Evolutionary conservation across 495 filamentous ascomycete genomes (phyloP), one percentile per base, ranked within the genome.

Genomic region (Penicillium samsonianum): DNA sequence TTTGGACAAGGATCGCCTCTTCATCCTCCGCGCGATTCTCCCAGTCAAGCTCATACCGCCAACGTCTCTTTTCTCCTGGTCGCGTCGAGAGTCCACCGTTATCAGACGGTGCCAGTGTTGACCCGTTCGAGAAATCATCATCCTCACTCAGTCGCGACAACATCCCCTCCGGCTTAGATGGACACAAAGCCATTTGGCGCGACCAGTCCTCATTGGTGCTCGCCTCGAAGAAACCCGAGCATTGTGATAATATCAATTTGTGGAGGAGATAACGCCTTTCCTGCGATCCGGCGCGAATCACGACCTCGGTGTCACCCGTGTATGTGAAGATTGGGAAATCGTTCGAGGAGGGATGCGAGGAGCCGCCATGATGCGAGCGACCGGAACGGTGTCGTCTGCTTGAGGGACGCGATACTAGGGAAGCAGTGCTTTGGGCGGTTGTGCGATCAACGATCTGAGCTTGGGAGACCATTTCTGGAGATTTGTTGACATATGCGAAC

Each of bases 261-360:
- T 96, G 92, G 19, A 96, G 82, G 38, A 96, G 81, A 67, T 96
- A 96, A 23, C 89, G 83, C 67, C 86, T 87, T 71, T 92, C 89
- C 59, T 88, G 86, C 37, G 85, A 80, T 48, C 84, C 85, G 20
- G 81, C 84, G 57, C 81, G 79, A 57, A 96, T 85, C 38, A 93
- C 65, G 58, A 96, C 90, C 76, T 96, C 92, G 62, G 95, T 90
- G 70, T 96, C 91, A 66, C 92, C 92, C 23, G 87, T 91, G 58
- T 95, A 87, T 40, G 85, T 87, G 73, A 97, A 97, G 59, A 93
- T 78, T 28, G 92, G 92, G 67, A 96, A 97, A 60, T 96, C 91
- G 68, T 96, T 96, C 68, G 90, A 88, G 44, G 87, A 82, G 38
- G 84, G 74, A 69, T 87, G 87, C 12, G 84, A 79, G 44, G 79